phyloP scores from a whole-genome alignment of 352 stramenopile genomes.

The Phytophthora sp. region DNA sequence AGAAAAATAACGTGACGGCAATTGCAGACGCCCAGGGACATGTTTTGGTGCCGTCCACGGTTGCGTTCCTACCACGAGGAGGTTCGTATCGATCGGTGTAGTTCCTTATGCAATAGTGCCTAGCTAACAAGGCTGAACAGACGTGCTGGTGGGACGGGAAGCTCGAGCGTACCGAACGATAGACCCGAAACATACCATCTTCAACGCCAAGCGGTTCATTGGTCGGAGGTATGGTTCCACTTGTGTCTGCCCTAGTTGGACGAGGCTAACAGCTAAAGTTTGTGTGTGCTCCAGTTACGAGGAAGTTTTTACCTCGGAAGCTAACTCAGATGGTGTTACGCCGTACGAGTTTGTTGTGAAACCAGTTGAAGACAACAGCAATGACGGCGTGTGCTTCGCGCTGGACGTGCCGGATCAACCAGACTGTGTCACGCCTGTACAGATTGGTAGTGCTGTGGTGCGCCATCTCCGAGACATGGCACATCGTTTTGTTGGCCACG shows the following conservation, averaged over 20 bases:
- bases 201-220: conserved; percentile 84
- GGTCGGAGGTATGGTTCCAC: conserved; percentile 59
- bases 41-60: conserved; percentile 66
- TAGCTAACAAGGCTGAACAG: conserved; percentile 11
- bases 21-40: conserved; percentile 57
- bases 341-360: conserved; percentile 60
- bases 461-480: conserved; percentile 53
- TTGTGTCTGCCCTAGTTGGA: too few species aligned
- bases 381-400: conserved; percentile 55
- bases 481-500: conserved; percentile 58
- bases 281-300: conserved; percentile 28
- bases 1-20: conserved; percentile 67
- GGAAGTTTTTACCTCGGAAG: conserved; percentile 25
- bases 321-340: conserved; percentile 9
- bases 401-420: conserved; percentile 43
- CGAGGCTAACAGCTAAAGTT: too few species aligned
- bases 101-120: neutral
- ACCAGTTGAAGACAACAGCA: neutral
- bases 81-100: conserved; percentile 28
- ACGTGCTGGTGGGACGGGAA: conserved; percentile 50
- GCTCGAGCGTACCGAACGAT: conserved; percentile 52
- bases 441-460: conserved; percentile 52
- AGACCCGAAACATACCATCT: conserved; percentile 71
- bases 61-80: conserved; percentile 62
- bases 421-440: conserved; percentile 51